A percentile compares a stretch with the other conserved stretches of the same genome.
These are phyloP conservation scores for Colletotrichum sp. DNA, from an alignment of 2,329 filamentous ascomycete species.

Conservation along the genomic window DNA sequence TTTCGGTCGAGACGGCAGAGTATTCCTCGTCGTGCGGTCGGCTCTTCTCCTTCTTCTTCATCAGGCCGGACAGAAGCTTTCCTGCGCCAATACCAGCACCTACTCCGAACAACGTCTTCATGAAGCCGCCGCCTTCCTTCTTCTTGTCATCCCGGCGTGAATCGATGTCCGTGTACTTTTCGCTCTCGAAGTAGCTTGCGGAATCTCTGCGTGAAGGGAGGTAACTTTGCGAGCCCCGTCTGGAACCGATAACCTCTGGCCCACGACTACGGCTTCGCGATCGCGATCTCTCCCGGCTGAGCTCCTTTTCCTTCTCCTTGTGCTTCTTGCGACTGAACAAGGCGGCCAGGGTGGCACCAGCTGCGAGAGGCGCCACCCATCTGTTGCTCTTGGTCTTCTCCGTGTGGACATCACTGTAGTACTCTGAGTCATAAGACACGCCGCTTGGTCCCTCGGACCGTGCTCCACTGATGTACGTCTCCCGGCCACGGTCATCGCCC, in stretches of 20 bases:
- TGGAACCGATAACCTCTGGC: conserved; percentile 58
- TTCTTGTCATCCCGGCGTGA: conserved; percentile 38
- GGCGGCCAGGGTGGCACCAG: conserved; percentile 55
- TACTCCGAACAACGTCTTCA: conserved; percentile 63
- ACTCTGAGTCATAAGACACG: conserved; percentile 43
- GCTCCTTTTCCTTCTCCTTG: conserved; percentile 43
- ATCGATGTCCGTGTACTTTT: conserved; percentile 65
- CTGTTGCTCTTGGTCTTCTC: conserved; percentile 40
- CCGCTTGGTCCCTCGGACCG: conserved; percentile 56
- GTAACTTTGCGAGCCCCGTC: conserved; percentile 62
- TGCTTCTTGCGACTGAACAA: conserved; percentile 48
- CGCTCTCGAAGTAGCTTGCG: conserved; percentile 64
- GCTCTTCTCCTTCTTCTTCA: conserved; percentile 55
- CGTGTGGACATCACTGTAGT: conserved; percentile 43
- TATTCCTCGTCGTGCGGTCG: conserved; percentile 62
- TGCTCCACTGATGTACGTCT: conserved; percentile 62
- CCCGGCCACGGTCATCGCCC: conserved; percentile 55
- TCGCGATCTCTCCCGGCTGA: conserved; percentile 42
- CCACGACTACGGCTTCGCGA: conserved; percentile 40
- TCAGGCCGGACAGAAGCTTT: conserved; percentile 64
- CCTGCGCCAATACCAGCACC: conserved; percentile 68
- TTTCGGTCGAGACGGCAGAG: conserved; percentile 67
- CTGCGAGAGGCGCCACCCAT: conserved; percentile 59
- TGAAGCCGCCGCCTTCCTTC: conserved; percentile 58
- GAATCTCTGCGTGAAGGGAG: conserved; percentile 58